Conservation (phyloP, 2,329 filamentous ascomycete genomes). For the Daldinia eschscholtzii region DNA sequence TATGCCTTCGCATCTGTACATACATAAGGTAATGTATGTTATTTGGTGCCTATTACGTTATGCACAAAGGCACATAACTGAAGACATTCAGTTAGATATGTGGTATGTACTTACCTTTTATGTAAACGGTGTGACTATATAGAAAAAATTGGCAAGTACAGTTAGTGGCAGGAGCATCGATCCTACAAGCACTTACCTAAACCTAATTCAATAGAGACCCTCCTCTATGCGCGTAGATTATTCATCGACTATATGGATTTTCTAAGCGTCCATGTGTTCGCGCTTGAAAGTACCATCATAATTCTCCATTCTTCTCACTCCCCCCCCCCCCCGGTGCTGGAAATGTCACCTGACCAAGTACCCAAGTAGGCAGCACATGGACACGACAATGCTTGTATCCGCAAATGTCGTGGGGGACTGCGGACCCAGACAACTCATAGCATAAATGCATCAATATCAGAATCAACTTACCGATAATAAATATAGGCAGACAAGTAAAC, state of each 20-base stretch:
- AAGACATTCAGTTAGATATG: too few species aligned
- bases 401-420: neutral
- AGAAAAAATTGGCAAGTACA: too few species aligned
- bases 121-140: too few species aligned
- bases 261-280: too few species aligned
- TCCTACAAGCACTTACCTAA: too few species aligned
- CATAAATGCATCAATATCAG: neutral
- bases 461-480: neutral
- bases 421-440: neutral
- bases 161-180: too few species aligned
- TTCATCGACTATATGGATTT: too few species aligned
- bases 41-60: too few species aligned
- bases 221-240: neutral
- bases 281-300: neutral
- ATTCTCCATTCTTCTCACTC: neutral
- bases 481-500: neutral
- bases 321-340: neutral
- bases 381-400: slow-evolving; percentile 2
- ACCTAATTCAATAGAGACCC: neutral
- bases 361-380: neutral
- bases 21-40: too few species aligned
- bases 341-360: neutral
- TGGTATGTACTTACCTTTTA: too few species aligned
- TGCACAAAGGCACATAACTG: too few species aligned
- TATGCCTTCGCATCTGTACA: neutral